phyloP scores from a whole-genome alignment of 306 rosid species.

The Trifolium subterraneum region DNA sequence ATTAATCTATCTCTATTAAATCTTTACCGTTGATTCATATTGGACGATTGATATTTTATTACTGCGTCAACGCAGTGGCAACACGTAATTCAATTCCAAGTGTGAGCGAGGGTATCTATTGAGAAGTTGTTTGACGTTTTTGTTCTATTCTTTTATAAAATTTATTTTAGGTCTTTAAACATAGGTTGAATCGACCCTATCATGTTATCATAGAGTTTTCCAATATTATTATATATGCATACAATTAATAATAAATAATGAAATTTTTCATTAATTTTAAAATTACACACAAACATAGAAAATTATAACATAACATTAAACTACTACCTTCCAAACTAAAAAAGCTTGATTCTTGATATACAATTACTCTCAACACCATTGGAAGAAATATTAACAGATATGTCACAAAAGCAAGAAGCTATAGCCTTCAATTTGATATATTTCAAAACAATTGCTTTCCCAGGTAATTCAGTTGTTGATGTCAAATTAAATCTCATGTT shows the following conservation, averaged over 20 bases:
- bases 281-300: neutral
- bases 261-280: neutral
- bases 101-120: no score
- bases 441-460: constrained; percentile 49
- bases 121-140: no score
- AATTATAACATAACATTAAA: neutral
- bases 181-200: no score
- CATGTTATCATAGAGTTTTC: no score
- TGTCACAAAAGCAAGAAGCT: constrained; percentile 44
- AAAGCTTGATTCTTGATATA: constrained; percentile 48
- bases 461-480: constrained; percentile 44
- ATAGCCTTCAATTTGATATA: constrained; percentile 52
- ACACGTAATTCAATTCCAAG: no score
- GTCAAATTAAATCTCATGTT: constrained; percentile 46
- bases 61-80: no score
- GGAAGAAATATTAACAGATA: constrained; percentile 41
- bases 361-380: constrained; percentile 43
- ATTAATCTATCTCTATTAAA: no score
- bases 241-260: neutral
- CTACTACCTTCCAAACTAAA: neutral
- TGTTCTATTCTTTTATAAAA: no score
- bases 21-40: no score
- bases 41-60: no score
- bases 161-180: no score
- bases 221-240: no score